phyloP scores from a whole-genome alignment of 768 basidiomycete genomes.

The Terana coerulea region DNA sequence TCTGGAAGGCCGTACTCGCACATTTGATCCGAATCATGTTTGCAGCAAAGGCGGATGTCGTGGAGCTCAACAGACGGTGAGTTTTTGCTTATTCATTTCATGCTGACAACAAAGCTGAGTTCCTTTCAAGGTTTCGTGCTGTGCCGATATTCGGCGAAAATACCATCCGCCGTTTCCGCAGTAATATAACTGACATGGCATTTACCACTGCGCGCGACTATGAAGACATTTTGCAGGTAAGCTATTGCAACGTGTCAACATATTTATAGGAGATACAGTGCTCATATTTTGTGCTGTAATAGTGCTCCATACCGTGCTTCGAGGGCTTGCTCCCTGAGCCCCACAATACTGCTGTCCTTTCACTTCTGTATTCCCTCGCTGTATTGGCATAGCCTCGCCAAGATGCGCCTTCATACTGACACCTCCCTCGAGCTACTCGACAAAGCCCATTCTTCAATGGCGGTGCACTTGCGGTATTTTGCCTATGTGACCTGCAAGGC shows the following conservation, averaged over 20 bases:
- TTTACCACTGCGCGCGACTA: not conserved
- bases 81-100: conserved; percentile 25
- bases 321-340: not conserved
- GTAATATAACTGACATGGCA: not conserved
- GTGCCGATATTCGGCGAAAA: not conserved
- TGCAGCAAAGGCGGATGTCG: not conserved
- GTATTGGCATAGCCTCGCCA: conserved; percentile 33
- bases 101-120: not conserved
- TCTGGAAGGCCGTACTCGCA: conserved; percentile 33
- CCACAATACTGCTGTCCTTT: not conserved
- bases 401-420: conserved; percentile 31
- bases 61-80: not conserved
- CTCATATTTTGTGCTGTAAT: not conserved
- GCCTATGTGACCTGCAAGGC: conserved; percentile 19
- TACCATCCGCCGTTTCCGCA: not conserved
- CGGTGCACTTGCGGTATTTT: conserved; percentile 23
- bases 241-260: too few relatives aligned
- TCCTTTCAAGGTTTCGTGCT: conserved; percentile 2
- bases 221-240: not conserved
- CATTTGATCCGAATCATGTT: conserved; percentile 35
- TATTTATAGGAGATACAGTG: not conserved
- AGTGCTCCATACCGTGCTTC: not conserved
- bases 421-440: conserved; percentile 20
- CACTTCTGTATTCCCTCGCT: conserved; percentile 4
- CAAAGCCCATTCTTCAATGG: conserved; percentile 12